These are phyloP conservation scores for Mycosphaerella arachidis DNA, from an alignment of 2,329 filamentous ascomycete genomes.

Conservation along the genomic window DNA sequence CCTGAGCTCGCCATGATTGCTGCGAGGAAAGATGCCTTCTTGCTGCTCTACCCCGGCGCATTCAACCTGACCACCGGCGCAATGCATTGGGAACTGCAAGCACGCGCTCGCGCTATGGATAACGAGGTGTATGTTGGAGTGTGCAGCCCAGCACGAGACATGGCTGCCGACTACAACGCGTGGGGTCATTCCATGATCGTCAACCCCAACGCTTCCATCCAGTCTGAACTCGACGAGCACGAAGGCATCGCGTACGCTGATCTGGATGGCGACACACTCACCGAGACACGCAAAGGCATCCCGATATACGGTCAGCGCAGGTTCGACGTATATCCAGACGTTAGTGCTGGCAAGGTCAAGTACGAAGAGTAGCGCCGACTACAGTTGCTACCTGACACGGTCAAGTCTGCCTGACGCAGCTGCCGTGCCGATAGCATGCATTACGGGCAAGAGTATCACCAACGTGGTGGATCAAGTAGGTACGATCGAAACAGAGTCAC, in stretches of 20 bases:
- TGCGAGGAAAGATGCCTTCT: slow-evolving; percentile 78
- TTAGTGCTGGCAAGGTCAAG: slow-evolving; percentile 56
- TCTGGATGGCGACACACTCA: slow-evolving; percentile 63
- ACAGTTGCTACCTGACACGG: neutral
- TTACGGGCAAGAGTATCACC: neutral
- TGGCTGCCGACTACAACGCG: slow-evolving; percentile 73
- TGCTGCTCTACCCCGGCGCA: slow-evolving; percentile 88
- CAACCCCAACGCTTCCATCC: slow-evolving; percentile 79
- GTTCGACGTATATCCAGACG: slow-evolving; percentile 93
- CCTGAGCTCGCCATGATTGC: slow-evolving; percentile 89
- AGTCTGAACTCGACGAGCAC: slow-evolving; percentile 71
- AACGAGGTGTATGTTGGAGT: slow-evolving; percentile 92
- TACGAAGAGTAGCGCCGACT: slow-evolving; percentile 27
- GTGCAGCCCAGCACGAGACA: slow-evolving; percentile 84
- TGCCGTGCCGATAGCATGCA: neutral
- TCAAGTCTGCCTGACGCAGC: too few relatives aligned
- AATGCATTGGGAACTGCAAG: slow-evolving; percentile 84
- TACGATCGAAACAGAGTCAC: neutral
- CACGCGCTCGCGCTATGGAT: slow-evolving; percentile 77
- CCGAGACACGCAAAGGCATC: slow-evolving; percentile 73
- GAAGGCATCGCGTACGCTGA: slow-evolving; percentile 74
- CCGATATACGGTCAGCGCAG: slow-evolving; percentile 78
- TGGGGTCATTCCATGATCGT: slow-evolving; percentile 88
- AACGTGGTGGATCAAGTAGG: neutral
- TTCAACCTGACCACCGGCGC: slow-evolving; percentile 94